These are phyloP conservation scores for Aegle marmelos DNA, from an alignment of 345 rosid species.

Conservation along the genomic window DNA sequence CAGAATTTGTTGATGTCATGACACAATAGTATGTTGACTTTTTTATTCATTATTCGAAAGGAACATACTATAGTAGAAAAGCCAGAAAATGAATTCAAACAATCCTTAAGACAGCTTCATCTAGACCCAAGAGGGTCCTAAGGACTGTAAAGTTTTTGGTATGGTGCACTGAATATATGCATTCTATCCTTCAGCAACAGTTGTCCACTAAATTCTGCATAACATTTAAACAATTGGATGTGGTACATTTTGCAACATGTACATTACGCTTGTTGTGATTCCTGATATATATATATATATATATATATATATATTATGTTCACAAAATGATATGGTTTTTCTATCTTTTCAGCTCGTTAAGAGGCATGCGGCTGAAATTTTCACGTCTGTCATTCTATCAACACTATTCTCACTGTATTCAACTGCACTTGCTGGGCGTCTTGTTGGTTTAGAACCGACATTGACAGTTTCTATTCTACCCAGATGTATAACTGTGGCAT, in stretches of 20 bases:
- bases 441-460: conserved; percentile 65
- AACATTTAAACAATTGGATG: neutral
- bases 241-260: neutral
- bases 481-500: conserved; percentile 88
- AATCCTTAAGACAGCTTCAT: too few species aligned
- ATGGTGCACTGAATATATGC: neutral
- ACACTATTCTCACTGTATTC: conserved; percentile 89
- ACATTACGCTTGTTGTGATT: neutral
- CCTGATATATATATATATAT: neutral
- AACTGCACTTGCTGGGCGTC: conserved; percentile 81
- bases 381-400: conserved; percentile 73
- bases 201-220: neutral
- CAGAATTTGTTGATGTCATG: neutral
- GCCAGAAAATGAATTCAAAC: neutral
- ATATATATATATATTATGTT: too few species aligned
- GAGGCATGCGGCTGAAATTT: conserved; percentile 94
- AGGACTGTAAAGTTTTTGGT: neutral
- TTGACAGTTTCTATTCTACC: conserved; percentile 85
- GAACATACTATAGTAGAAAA: neutral
- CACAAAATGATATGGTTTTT: neutral
- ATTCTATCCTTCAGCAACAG: neutral
- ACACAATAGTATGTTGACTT: neutral
- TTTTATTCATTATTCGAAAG: neutral
- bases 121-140: neutral
- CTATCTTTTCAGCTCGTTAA: conserved; percentile 72